Conservation (phyloP, 495 filamentous ascomycete genomes). For the Lineolata rhizophorae region DNA sequence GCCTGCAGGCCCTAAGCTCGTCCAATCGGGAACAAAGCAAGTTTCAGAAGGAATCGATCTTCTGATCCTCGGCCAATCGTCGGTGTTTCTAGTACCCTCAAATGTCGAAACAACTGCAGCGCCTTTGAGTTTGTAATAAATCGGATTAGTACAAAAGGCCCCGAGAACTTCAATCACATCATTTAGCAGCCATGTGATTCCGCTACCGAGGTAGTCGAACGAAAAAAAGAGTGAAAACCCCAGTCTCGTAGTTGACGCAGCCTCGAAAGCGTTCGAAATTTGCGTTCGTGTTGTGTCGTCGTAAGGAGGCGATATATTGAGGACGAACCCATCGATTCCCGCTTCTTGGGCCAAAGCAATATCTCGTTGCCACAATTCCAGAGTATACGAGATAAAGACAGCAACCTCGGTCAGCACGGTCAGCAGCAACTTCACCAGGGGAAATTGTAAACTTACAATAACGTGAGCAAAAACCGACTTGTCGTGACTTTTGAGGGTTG, state of each 20-base stretch:
- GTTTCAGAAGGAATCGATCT: constrained; percentile 23
- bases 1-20: constrained; percentile 21
- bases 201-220: constrained; percentile 38
- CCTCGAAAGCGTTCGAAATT: constrained; percentile 29
- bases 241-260: constrained; percentile 30
- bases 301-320: constrained; percentile 43
- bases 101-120: constrained; percentile 52
- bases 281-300: constrained; percentile 26
- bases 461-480: constrained; percentile 31
- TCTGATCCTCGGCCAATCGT: constrained; percentile 36
- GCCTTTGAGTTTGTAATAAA: constrained; percentile 24
- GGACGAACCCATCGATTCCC: constrained; percentile 50
- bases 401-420: not conserved
- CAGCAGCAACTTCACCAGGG: constrained; percentile 9
- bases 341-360: constrained; percentile 35
- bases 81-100: constrained; percentile 33
- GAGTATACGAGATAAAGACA: not conserved
- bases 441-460: constrained; percentile 16
- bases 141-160: constrained; percentile 27
- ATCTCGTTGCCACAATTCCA: constrained; percentile 28
- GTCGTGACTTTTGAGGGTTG: too few species aligned
- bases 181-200: constrained; percentile 27
- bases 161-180: constrained; percentile 26
- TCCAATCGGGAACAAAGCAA: constrained; percentile 44
- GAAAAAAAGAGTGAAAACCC: constrained; percentile 52